A percentile compares a stretch with the other conserved stretches of the same genome.
phyloP scores from a whole-genome alignment of 352 stramenopile species.

The Phytophthora cryptogea region DNA sequence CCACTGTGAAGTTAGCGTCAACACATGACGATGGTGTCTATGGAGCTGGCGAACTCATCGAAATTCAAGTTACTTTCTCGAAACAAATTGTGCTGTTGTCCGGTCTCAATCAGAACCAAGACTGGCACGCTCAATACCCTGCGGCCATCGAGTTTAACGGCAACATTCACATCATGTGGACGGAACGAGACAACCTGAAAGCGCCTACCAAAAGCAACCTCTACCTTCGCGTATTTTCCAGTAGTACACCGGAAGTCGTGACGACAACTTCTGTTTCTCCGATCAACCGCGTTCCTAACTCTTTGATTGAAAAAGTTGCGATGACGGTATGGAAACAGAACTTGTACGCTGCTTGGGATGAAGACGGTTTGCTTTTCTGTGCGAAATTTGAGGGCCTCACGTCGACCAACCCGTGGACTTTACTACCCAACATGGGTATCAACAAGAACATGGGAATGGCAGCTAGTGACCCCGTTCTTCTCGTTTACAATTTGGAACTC shows the following conservation, averaged over 20 bases:
- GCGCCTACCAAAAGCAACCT: constrained; percentile 48
- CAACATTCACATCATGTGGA: constrained; percentile 74
- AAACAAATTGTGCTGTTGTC: constrained; percentile 66
- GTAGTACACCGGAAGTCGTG: constrained; percentile 40
- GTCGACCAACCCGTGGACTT: constrained; percentile 45
- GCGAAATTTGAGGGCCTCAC: constrained; percentile 55
- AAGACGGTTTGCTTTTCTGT: constrained; percentile 62
- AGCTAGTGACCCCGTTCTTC: constrained; percentile 44
- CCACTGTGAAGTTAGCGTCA: constrained; percentile 65
- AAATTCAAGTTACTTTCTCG: constrained; percentile 71
- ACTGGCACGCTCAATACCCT: constrained; percentile 52
- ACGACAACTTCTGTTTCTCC: constrained; percentile 18
- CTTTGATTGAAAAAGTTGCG: constrained; percentile 55
- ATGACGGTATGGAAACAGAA: constrained; percentile 49
- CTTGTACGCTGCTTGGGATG: constrained; percentile 75
- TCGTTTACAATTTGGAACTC: constrained; percentile 68
- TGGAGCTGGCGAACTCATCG: constrained; percentile 66
- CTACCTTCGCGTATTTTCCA: constrained; percentile 60
- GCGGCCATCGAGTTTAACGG: constrained; percentile 39
- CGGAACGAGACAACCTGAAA: constrained; percentile 49
- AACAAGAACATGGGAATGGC: constrained; percentile 65
- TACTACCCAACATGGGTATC: constrained; percentile 64
- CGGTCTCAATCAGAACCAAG: constrained; percentile 63
- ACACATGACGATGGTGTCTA: constrained; percentile 49
- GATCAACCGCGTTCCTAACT: constrained; percentile 54